Evolutionary conservation across 1,284 basidiomycete genomes (phyloP).

Genomic region (Anthracocystis panici-leucophaei): DNA sequence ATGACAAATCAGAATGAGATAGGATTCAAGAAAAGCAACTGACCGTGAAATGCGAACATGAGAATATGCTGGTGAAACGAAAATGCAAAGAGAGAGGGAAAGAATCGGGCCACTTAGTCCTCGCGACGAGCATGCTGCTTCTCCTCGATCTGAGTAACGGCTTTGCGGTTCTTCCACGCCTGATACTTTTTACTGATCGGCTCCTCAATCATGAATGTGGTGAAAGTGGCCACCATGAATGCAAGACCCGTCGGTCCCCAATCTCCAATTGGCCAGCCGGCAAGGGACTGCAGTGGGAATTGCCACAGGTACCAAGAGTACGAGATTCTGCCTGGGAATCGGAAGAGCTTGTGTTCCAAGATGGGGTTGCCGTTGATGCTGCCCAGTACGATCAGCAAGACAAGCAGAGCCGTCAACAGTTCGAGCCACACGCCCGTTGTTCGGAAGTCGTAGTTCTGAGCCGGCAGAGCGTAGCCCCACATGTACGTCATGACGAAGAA

Average conservation of each 20-base stretch:
- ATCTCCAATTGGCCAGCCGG: slow-evolving; percentile 23
- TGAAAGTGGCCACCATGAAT: slow-evolving; percentile 33
- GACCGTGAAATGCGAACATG: no score
- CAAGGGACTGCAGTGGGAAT: slow-evolving; percentile 34
- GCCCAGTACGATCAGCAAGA: slow-evolving; percentile 23
- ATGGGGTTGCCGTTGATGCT: slow-evolving; percentile 43
- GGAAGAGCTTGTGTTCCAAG: slow-evolving; percentile 33
- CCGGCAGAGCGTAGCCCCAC: slow-evolving; percentile 20
- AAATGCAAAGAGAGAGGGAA: background rate
- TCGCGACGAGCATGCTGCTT: slow-evolving; percentile 26
- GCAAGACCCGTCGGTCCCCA: slow-evolving; percentile 37
- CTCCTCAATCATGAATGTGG: slow-evolving; percentile 42
- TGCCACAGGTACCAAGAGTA: slow-evolving; percentile 47
- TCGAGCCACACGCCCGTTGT: slow-evolving; percentile 36
- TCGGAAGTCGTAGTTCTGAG: slow-evolving; percentile 21
- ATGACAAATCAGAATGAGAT: background rate
- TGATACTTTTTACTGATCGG: slow-evolving; percentile 40
- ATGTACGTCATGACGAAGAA: slow-evolving; percentile 27
- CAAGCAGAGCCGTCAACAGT: slow-evolving; percentile 17
- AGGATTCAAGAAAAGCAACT: no score
- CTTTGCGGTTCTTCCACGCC: slow-evolving; percentile 26
- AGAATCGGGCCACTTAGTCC: slow-evolving; percentile 6
- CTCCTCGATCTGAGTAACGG: slow-evolving; percentile 8
- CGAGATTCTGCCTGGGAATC: slow-evolving; percentile 38
- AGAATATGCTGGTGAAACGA: background rate